Conservation (phyloP, 2,329 filamentous ascomycete genomes). For the Ramularia endophylla region DNA sequence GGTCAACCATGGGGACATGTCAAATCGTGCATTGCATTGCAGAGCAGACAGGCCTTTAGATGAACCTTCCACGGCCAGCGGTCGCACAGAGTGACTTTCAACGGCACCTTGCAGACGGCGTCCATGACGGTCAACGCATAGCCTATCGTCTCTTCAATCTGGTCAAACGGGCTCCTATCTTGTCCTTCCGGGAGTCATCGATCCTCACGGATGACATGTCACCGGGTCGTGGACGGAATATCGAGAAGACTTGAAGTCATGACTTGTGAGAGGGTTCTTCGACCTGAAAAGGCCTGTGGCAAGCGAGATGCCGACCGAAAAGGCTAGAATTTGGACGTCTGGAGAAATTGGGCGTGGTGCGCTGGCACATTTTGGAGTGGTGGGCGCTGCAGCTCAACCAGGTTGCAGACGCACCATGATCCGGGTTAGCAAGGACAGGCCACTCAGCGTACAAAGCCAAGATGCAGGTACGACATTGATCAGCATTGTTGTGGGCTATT, state of each 20-base stretch:
- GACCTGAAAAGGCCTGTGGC: neutral
- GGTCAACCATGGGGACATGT: slow-evolving; percentile 8
- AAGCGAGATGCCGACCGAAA: too few species aligned
- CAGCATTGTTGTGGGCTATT: slow-evolving; percentile 15
- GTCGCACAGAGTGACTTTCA: slow-evolving; percentile 16
- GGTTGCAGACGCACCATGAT: slow-evolving; percentile 16
- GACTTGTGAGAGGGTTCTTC: slow-evolving; percentile 1
- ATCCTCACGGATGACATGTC: slow-evolving; percentile 2
- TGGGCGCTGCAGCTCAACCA: slow-evolving; percentile 14
- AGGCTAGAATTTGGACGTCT: neutral
- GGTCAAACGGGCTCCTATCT: slow-evolving; percentile 19
- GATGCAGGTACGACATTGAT: slow-evolving; percentile 21
- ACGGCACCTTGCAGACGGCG: slow-evolving; percentile 20
- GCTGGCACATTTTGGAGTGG: slow-evolving; percentile 5
- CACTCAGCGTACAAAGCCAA: slow-evolving; percentile 8
- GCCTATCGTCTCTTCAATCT: slow-evolving; percentile 13
- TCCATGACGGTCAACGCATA: slow-evolving; percentile 20
- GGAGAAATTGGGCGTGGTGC: neutral
- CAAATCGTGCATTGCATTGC: slow-evolving; percentile 14
- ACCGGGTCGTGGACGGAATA: too few species aligned
- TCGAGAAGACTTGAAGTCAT: too few species aligned
- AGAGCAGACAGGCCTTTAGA: slow-evolving; percentile 12
- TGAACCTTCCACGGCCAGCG: slow-evolving; percentile 14
- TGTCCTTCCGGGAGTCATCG: slow-evolving; percentile 9
- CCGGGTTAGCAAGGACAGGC: slow-evolving; percentile 17